phyloP scores from a whole-genome alignment of 2,329 filamentous ascomycete species.

The Aspergillus sp. region DNA sequence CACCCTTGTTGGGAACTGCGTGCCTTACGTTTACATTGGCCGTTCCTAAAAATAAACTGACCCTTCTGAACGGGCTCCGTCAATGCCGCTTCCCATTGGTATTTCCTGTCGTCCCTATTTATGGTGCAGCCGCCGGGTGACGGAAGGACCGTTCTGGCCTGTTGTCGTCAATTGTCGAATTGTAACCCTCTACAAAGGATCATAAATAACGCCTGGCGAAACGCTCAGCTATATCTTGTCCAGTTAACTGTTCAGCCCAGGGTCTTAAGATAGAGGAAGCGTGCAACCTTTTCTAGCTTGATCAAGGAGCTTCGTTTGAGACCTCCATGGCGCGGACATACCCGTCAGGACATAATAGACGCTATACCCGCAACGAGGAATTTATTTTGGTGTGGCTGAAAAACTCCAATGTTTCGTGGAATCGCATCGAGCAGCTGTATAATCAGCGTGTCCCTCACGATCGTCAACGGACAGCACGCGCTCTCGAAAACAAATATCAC shows the following conservation, averaged over 20 bases:
- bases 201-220: not conserved
- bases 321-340: not conserved
- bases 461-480: conserved; percentile 9
- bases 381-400: conserved; percentile 7
- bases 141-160: not conserved
- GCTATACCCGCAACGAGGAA: conserved; percentile 6
- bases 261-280: not conserved
- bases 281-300: not conserved
- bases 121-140: not conserved
- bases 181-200: not conserved
- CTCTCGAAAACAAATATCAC: conserved; percentile 12
- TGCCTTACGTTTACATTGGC: not conserved
- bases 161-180: not conserved
- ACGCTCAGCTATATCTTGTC: not conserved
- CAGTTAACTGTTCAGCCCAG: not conserved
- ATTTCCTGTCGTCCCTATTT: not conserved
- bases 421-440: conserved; percentile 5
- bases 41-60: not conserved
- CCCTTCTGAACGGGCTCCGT: not conserved
- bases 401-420: conserved; percentile 1
- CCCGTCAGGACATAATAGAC: conserved; percentile 7
- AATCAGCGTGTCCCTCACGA: conserved; percentile 5
- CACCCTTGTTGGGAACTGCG: not conserved
- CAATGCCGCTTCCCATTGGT: not conserved
- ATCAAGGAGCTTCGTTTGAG: too few relatives aligned